These are phyloP conservation scores for Mortierella sp. DNA, from an alignment of 371 early-diverging fungal species.

Conservation along the genomic window DNA sequence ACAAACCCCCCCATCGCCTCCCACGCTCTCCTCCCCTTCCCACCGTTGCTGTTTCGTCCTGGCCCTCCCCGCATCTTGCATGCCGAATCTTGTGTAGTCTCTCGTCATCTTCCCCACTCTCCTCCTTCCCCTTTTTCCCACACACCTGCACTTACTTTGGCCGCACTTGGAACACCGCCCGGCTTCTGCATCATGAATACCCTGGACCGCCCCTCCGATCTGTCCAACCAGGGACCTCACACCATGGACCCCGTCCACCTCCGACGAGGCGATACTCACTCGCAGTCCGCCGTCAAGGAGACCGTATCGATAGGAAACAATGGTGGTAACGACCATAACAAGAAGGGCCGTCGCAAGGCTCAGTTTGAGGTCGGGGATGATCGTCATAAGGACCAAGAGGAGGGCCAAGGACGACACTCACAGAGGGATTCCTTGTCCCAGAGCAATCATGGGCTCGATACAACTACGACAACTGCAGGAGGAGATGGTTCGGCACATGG, in stretches of 20 bases:
- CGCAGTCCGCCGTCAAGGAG: no score
- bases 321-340: background rate
- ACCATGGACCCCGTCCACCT: background rate
- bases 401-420: slow-evolving; percentile 4
- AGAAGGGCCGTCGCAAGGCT: slow-evolving; percentile 20
- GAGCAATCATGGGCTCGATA: no score
- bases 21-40: no score
- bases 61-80: no score
- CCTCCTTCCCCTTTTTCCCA: background rate
- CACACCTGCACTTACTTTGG: background rate
- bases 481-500: no score
- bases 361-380: slow-evolving; percentile 36
- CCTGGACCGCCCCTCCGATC: slow-evolving; percentile 14
- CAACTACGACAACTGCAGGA: slow-evolving; percentile 4
- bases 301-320: no score
- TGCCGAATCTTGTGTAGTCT: no score
- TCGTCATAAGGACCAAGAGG: background rate
- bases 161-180: no score
- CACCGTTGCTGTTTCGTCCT: no score
- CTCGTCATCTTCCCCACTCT: background rate
- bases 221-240: background rate
- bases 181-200: slow-evolving; percentile 13
- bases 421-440: no score
- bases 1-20: no score
- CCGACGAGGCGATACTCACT: background rate